Evolutionary conservation across 257 asterid genomes (phyloP).

Genomic region (Solanum pinnatisectum): DNA sequence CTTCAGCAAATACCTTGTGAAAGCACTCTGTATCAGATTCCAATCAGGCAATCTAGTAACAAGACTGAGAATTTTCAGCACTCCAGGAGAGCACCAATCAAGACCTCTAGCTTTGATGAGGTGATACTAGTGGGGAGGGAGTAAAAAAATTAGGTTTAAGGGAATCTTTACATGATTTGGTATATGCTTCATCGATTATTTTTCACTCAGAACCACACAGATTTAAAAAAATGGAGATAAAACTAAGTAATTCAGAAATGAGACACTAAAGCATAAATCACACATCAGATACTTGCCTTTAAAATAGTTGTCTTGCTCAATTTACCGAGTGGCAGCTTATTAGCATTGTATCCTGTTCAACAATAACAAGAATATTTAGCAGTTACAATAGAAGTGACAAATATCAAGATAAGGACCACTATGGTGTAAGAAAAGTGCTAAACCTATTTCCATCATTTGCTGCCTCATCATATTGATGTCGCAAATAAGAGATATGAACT

Average conservation of each 20-base stretch:
- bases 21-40: neutral
- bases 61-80: neutral
- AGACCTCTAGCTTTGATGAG: neutral
- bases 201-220: neutral
- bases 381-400: neutral
- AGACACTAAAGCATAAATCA: neutral
- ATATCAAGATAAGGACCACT: neutral
- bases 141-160: neutral
- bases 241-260: neutral
- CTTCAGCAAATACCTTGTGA: neutral
- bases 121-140: neutral
- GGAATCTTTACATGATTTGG: neutral
- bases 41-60: neutral
- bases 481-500: slow-evolving; percentile 84
- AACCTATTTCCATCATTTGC: slow-evolving; percentile 95
- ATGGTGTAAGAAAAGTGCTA: neutral
- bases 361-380: slow-evolving; percentile 1
- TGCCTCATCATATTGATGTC: slow-evolving; percentile 90
- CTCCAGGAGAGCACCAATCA: neutral
- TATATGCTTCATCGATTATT: neutral
- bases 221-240: neutral
- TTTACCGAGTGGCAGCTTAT: slow-evolving; percentile 86
- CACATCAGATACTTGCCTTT: slow-evolving; percentile 41
- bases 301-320: slow-evolving; percentile 82
- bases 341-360: slow-evolving; percentile 83